Evolutionary conservation across 2,329 filamentous ascomycete species (phyloP).

Genomic region (Fusarium kyushuense): DNA sequence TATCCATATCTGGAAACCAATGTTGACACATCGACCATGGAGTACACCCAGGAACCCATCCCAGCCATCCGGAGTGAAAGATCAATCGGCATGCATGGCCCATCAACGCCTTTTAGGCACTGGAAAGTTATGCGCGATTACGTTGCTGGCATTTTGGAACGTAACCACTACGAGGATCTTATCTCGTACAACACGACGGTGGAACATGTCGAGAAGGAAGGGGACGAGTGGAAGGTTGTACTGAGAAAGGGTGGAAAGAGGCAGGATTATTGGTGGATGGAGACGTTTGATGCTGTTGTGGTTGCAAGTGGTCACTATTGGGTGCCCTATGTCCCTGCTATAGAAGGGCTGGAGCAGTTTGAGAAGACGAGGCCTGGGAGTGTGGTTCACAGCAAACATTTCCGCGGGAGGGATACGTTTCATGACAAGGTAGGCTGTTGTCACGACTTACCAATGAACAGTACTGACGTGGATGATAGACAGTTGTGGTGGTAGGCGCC

Average conservation of each 20-base stretch:
- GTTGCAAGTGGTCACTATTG: slow-evolving; percentile 71
- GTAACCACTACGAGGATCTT: slow-evolving; percentile 65
- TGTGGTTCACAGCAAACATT: slow-evolving; percentile 68
- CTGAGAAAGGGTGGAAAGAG: slow-evolving; percentile 55
- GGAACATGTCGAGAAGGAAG: slow-evolving; percentile 66
- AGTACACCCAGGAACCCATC: slow-evolving; percentile 68
- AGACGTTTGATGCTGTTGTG: slow-evolving; percentile 71
- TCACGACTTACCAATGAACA: fast-evolving
- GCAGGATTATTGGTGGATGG: slow-evolving; percentile 71
- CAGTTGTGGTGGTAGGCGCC: slow-evolving; percentile 71
- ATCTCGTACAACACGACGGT: slow-evolving; percentile 71
- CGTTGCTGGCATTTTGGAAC: slow-evolving; percentile 63
- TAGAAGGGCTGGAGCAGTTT: slow-evolving; percentile 62
- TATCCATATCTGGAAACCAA: slow-evolving; percentile 76
- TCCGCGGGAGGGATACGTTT: slow-evolving; percentile 60
- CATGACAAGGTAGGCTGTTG: slow-evolving; percentile 56
- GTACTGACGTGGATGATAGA: slow-evolving; percentile 51
- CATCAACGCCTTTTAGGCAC: slow-evolving; percentile 71
- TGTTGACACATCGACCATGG: slow-evolving; percentile 69
- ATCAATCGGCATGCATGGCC: slow-evolving; percentile 60
- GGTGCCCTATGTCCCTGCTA: slow-evolving; percentile 66
- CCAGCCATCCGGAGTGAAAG: slow-evolving; percentile 52
- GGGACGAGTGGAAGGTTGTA: slow-evolving; percentile 64
- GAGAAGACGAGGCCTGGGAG: slow-evolving; percentile 61
- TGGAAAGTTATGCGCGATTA: slow-evolving; percentile 69